Evolutionary conservation across 192 early-diverging fungal genomes (phyloP).

Genomic region (Linnemannia exigua): DNA sequence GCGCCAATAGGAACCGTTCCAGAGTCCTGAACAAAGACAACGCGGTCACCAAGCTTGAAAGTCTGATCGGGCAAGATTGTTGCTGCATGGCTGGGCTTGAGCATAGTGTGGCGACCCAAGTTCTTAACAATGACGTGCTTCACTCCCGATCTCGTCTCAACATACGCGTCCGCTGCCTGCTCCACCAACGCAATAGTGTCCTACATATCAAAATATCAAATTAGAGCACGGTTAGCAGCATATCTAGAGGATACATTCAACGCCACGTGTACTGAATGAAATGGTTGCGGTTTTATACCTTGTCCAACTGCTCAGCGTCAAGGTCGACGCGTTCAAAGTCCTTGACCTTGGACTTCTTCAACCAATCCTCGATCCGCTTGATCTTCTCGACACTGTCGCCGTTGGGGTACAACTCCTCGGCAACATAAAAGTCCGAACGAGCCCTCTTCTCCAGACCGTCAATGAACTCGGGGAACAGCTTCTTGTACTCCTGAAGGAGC

Average conservation of each 20-base stretch:
- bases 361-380: slow-evolving; percentile 72
- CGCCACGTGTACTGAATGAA: no score
- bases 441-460: slow-evolving; percentile 61
- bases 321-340: slow-evolving; percentile 76
- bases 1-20: slow-evolving; percentile 86
- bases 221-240: not conserved
- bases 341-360: slow-evolving; percentile 71
- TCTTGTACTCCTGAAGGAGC: slow-evolving; percentile 80
- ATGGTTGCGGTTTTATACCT: slow-evolving; percentile 54
- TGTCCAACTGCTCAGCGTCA: slow-evolving; percentile 73
- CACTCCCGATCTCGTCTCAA: slow-evolving; percentile 52
- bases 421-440: slow-evolving; percentile 68
- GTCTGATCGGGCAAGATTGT: slow-evolving; percentile 80
- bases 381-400: slow-evolving; percentile 62
- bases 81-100: slow-evolving; percentile 86
- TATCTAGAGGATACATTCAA: no score
- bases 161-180: slow-evolving; percentile 61
- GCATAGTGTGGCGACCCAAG: slow-evolving; percentile 69
- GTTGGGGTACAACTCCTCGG: slow-evolving; percentile 72
- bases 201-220: slow-evolving; percentile 43
- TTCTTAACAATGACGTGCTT: slow-evolving; percentile 63
- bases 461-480: slow-evolving; percentile 67
- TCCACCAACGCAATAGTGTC: slow-evolving; percentile 73
- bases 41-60: slow-evolving; percentile 91
- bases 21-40: slow-evolving; percentile 77